Conservation (phyloP, 805 yeast genomes). For the Saturnispora dispora region DNA sequence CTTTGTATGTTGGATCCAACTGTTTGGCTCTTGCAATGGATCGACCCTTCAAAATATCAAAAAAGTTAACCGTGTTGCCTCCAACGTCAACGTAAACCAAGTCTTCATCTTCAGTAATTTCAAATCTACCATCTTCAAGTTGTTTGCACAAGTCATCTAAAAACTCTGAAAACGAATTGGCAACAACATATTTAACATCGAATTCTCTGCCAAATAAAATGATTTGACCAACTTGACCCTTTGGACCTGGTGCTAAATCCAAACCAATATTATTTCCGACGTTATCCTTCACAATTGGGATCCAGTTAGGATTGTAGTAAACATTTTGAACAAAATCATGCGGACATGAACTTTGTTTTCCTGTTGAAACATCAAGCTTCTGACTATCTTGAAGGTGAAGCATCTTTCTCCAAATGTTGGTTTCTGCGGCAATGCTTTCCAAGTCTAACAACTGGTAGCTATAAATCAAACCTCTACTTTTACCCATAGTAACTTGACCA, state of each 20-base stretch:
- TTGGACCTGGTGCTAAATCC: constrained; percentile 75
- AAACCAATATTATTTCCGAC: constrained; percentile 89
- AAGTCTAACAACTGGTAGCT: constrained; percentile 74
- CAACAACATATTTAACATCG: constrained; percentile 80
- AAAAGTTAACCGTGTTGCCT: constrained; percentile 45
- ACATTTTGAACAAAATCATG: constrained; percentile 61
- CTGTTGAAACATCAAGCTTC: constrained; percentile 14
- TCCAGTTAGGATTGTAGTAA: constrained; percentile 89
- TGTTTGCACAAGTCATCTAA: constrained; percentile 77
- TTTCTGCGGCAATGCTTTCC: constrained; percentile 72
- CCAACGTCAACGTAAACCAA: constrained; percentile 27
- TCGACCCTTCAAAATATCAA: constrained; percentile 61
- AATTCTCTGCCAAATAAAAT: constrained; percentile 90
- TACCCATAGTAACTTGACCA: constrained; percentile 78
- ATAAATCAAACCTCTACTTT: constrained; percentile 67
- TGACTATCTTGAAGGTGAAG: constrained; percentile 24
- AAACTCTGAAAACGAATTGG: constrained; percentile 86
- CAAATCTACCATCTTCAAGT: constrained; percentile 75
- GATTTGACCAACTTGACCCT: constrained; percentile 83
- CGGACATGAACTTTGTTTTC: constrained; percentile 59
- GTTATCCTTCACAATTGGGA: constrained; percentile 80
- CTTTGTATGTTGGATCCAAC: constrained; percentile 8
- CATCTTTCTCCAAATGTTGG: constrained; percentile 76
- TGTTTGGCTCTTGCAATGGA: constrained; percentile 32
- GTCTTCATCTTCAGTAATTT: constrained; percentile 57